A percentile compares a stretch with the other conserved stretches of the same genome.
phyloP scores from a whole-genome alignment of 139 green algal species.

The Limnomonas spitsbergensis region DNA sequence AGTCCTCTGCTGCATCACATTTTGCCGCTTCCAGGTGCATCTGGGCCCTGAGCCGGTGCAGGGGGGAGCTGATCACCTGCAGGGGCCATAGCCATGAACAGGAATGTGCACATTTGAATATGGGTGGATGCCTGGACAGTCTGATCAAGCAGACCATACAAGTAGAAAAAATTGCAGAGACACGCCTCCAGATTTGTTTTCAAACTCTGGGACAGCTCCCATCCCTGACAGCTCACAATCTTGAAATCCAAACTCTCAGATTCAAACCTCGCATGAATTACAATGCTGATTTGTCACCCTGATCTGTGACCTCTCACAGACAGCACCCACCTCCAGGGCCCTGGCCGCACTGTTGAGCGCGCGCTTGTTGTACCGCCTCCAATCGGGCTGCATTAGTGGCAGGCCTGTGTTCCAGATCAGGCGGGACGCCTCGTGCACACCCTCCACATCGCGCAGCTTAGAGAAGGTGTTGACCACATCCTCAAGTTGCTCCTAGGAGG shows the following conservation, averaged over 20 bases:
- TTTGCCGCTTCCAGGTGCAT: constrained; percentile 65
- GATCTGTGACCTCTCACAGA: too few species aligned
- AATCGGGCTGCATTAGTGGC: constrained; percentile 51
- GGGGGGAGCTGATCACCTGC: constrained; percentile 41
- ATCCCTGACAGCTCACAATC: too few species aligned
- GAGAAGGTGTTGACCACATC: constrained; percentile 42
- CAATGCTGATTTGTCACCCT: too few species aligned
- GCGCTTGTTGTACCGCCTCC: constrained; percentile 38
- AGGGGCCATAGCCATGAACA: too few species aligned
- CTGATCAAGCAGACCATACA: too few species aligned
- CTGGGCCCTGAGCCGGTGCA: constrained; percentile 42
- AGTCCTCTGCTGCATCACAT: constrained; percentile 52
- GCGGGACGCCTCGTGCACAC: constrained; percentile 48
- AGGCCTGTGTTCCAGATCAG: constrained; percentile 64
- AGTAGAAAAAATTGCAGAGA: too few species aligned
- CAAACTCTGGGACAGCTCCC: too few species aligned
- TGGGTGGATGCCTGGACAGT: too few species aligned
- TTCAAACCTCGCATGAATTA: too few species aligned
- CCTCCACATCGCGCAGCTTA: constrained; percentile 50
- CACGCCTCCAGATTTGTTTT: too few species aligned
- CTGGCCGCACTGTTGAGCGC: constrained; percentile 49
- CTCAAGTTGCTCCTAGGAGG: constrained; percentile 4
- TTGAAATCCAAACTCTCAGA: too few species aligned
- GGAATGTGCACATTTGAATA: too few species aligned
- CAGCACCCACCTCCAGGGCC: constrained; percentile 45